Evolutionary conservation across 2,329 filamentous ascomycete species (phyloP), one percentile per base, ranked within the genome.

Genomic region (Fusarium newnesense): DNA sequence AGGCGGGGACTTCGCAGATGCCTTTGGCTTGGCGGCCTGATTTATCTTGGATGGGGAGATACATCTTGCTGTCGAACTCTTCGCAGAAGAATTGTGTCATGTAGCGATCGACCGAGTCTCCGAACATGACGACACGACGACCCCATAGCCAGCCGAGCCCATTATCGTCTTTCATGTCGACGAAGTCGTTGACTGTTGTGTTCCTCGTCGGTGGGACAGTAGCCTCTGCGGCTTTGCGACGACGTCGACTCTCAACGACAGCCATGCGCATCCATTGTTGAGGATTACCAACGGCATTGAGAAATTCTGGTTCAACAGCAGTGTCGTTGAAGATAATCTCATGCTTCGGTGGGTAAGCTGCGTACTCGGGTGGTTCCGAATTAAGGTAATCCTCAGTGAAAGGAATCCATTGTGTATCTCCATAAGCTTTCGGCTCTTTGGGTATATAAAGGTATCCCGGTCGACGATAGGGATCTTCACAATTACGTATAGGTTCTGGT

Each of bases 301-400:
- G 69, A 5, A 62, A 73, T 11, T 70, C 69, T 10, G 61, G 34
- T 6, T 73, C 72, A 13, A 73, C 79, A 4, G 85, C 79, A 0
- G 90, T 92, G 28, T 92, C 92, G 74, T 94, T 94, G 11, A 91
- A 92, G 80, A 94, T 93, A 24, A 94, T 89, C 2, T 89, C 82
- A 7, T 70, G 58, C 9, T 50, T 53, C 0, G 75, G 67, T 32
- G 83, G 80, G 7, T 82, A 70, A 12, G 81, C 75, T 9, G 92
- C 79, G 3, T 84, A 76, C 9, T 84, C 76, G 0, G 87, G 87
- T 0, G 83, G 80, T 4, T 84, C 79, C 8, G 92, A 89, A 67
- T 94, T 92, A 1, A 89, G 86, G 70, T 93, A 95, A 5, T 64
- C 69, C 12, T 70, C 46, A 1, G 65, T 70, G 54, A 70, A 74